Evolutionary conservation across 2,329 filamentous ascomycete species (phyloP), one percentile per base, ranked within the genome.

Genomic region (Rhinocladiella mackenziei): DNA sequence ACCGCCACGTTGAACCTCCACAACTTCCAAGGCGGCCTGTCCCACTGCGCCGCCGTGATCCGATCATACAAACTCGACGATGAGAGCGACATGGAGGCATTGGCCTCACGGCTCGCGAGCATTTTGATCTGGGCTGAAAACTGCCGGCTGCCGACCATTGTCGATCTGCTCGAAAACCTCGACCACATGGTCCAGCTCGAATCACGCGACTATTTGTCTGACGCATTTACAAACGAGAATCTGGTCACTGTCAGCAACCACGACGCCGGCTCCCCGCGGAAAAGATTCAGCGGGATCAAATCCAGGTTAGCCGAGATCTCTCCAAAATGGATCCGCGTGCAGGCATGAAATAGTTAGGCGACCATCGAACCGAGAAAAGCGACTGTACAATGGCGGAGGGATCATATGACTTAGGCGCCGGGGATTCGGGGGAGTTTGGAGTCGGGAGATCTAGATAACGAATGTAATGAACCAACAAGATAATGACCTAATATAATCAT

Each of bases 51-150:
- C 3, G 39, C 33, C 11, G 37, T 33, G 5, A 52, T 57, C 13
- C 29, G 34, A 31, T 51, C 44, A 18, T 57, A 56, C 11, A 36
- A 39, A 13, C 48, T 57, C 6, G 48, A 52, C 23, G 36, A 52
- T 15, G 51, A 50, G 17, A 40, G 38, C 6, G 53, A 57, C 5
- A 35, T 57, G 6, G 48, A 51, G 17, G 36, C 46, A 3, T 39
- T 57, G 37, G 43, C 43, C 1, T 39, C 45, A 1, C 48, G 53
- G 13, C 39, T 56, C 14, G 17, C 46, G 11, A 51, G 48, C 14
- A 53, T 57, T 29, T 26, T 57, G 34, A 29, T 49, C 1, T 57
- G 55, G 53, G 51, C 45, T 3, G 46, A 53, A 20, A 47, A 54
- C 29, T 49, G 31, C 43, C 37, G 55, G 38, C 44, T 57, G 2